Conservation (phyloP, 805 yeast genomes). For the Wickerhamia fluorescens region DNA sequence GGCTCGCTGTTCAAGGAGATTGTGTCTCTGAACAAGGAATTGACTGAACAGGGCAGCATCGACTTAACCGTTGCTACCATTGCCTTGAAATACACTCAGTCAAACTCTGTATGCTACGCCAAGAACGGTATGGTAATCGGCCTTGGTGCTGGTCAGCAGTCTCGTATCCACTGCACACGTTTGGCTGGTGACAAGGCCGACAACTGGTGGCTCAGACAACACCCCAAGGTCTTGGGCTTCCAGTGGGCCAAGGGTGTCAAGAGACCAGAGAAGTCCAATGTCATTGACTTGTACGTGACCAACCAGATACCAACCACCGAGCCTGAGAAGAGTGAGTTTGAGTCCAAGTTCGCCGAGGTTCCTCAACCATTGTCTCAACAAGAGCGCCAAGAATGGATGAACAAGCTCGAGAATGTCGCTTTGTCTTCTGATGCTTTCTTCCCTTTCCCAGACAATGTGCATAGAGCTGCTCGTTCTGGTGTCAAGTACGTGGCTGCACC, state of each 20-base stretch:
- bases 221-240: constrained; percentile 86
- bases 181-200: constrained; percentile 99
- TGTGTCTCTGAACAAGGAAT: constrained; percentile 76
- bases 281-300: constrained; percentile 89
- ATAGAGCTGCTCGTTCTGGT: constrained; percentile 95
- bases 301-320: constrained; percentile 85
- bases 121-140: constrained; percentile 99
- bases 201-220: constrained; percentile 99
- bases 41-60: constrained; percentile 86
- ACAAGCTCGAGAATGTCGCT: constrained; percentile 77
- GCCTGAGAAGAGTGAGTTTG: constrained; percentile 91
- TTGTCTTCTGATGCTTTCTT: constrained; percentile 97
- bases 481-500: constrained; percentile 96
- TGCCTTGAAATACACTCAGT: constrained; percentile 95
- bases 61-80: constrained; percentile 97
- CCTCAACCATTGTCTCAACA: constrained; percentile 78
- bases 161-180: constrained; percentile 98
- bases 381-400: constrained; percentile 86
- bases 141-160: constrained; percentile 99
- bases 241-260: constrained; percentile 98
- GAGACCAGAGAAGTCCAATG: constrained; percentile 98
- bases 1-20: constrained; percentile 86
- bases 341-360: constrained; percentile 73
- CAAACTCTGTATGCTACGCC: constrained; percentile 97
- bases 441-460: constrained; percentile 99